These are phyloP conservation scores for Fusarium subglutinans DNA, from an alignment of 2,329 filamentous ascomycete genomes.

Conservation along the genomic window DNA sequence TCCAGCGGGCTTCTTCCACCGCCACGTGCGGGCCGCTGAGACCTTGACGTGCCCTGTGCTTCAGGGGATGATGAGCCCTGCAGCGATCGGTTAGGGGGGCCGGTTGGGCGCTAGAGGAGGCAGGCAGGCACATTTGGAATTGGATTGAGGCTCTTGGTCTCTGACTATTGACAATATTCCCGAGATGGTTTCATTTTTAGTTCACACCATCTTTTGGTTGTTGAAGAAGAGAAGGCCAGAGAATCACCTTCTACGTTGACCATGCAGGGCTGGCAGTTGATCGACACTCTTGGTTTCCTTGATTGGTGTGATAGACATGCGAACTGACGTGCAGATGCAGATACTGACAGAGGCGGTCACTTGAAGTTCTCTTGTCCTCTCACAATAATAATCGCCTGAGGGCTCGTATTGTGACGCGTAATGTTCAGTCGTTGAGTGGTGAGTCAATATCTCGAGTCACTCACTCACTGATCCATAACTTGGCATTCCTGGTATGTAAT, in stretches of 20 bases:
- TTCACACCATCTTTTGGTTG: constrained; percentile 7
- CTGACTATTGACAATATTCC: not conserved
- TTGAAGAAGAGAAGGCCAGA: not conserved
- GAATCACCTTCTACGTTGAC: not conserved
- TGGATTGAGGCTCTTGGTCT: constrained; percentile 5
- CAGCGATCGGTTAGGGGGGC: constrained; percentile 24
- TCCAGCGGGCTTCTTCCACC: constrained; percentile 24
- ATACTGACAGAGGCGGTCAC: not conserved
- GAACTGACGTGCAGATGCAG: constrained; percentile 30
- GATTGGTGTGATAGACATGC: constrained; percentile 13
- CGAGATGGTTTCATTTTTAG: not conserved
- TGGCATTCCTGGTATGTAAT: constrained; percentile 3
- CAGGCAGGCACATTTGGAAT: not conserved
- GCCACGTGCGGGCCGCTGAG: constrained; percentile 32
- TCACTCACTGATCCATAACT: not conserved
- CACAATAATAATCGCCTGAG: not conserved
- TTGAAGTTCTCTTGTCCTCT: not conserved
- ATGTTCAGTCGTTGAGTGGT: not conserved
- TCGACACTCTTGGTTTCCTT: constrained; percentile 21
- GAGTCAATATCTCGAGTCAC: not conserved
- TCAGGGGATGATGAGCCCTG: constrained; percentile 32
- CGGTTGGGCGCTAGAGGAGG: not conserved
- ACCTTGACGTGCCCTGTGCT: constrained; percentile 32
- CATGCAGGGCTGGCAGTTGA: constrained; percentile 36
- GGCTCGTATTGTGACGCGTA: constrained; percentile 30